Conservation (phyloP, 352 stramenopile species). For the Blastocystis sp. region DNA sequence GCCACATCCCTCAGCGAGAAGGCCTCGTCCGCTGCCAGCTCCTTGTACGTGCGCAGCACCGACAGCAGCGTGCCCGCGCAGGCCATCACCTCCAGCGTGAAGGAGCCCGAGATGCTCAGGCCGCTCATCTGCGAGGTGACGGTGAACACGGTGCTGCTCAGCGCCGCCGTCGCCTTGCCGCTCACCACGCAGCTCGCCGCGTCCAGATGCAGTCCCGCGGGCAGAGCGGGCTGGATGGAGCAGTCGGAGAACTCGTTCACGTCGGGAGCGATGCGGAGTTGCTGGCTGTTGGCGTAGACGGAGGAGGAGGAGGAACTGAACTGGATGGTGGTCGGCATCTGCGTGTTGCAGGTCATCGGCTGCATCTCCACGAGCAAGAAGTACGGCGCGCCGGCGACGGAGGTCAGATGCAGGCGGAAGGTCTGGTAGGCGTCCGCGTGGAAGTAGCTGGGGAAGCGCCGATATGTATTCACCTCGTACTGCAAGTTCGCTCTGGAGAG, state of each 20-base stretch:
- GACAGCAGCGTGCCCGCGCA: background rate
- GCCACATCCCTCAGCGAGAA: background rate
- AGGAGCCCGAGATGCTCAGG: background rate
- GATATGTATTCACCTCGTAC: constrained; percentile 7
- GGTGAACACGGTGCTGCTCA: background rate
- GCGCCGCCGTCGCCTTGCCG: background rate
- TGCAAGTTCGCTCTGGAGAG: too few species aligned
- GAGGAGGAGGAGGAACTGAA: background rate
- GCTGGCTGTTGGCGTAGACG: background rate
- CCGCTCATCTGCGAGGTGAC: background rate
- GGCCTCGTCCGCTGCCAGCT: background rate
- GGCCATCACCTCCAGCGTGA: background rate
- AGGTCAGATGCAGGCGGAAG: background rate
- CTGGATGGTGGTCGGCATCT: background rate
- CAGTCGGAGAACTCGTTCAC: background rate
- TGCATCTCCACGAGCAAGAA: background rate
- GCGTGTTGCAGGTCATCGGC: background rate
- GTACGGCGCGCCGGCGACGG: background rate
- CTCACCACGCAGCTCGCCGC: background rate
- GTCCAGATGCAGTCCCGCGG: background rate
- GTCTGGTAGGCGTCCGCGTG: background rate
- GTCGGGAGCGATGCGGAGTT: background rate
- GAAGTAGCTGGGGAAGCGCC: background rate
- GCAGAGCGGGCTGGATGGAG: background rate
- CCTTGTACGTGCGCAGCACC: constrained; percentile 11